phyloP scores from a whole-genome alignment of 148 eudicot species.

The Vaccinium darrowii region DNA sequence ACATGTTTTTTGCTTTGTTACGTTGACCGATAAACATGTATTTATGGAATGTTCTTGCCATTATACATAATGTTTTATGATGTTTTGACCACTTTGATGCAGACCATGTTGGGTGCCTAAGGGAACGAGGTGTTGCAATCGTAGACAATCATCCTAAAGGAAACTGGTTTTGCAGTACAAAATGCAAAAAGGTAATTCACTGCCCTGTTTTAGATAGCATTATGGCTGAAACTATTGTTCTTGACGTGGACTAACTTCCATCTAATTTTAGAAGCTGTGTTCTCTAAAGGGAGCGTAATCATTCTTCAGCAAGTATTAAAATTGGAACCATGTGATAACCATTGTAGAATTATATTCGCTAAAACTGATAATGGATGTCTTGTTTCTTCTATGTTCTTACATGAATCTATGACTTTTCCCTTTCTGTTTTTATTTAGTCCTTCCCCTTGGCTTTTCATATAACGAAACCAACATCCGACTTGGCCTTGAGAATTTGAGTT shows the following conservation, averaged over 20 bases:
- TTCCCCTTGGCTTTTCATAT: not conserved
- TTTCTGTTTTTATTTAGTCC: not conserved
- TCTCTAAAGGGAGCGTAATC: not conserved
- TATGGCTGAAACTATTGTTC: not conserved
- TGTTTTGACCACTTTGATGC: slow-evolving; percentile 23
- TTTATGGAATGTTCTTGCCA: not conserved
- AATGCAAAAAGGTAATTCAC: slow-evolving; percentile 68
- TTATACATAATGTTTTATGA: not conserved
- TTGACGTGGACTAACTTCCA: not conserved
- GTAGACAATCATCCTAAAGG: slow-evolving; percentile 30
- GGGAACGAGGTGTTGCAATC: slow-evolving; percentile 29
- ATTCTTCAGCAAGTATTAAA: slow-evolving; percentile 5
- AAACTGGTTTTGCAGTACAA: slow-evolving; percentile 71
- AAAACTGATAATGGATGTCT: not conserved
- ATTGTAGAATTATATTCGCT: not conserved
- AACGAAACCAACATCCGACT: not conserved
- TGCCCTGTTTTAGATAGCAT: not conserved
- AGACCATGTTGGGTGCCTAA: slow-evolving; percentile 79
- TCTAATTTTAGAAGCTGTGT: not conserved
- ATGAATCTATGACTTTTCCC: not conserved
- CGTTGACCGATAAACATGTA: not conserved
- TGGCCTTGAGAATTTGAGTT: not conserved
- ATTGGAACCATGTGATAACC: not conserved
- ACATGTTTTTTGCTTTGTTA: not conserved
- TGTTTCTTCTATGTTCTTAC: slow-evolving; percentile 7